phyloP scores from a whole-genome alignment of 2,329 filamentous ascomycete species.

The Pseudogymnoascus sp. region DNA sequence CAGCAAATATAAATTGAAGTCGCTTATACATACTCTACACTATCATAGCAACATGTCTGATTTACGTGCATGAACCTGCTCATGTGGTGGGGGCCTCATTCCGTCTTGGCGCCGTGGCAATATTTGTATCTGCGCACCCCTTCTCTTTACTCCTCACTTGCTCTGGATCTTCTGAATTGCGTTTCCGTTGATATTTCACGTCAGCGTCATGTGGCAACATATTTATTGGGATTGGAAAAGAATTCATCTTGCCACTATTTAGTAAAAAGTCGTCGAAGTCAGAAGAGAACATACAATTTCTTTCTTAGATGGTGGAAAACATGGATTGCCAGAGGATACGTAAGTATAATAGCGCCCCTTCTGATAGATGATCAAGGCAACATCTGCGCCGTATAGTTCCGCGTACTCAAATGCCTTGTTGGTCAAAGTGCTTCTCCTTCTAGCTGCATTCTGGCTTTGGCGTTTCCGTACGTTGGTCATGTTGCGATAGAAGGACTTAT shows the following conservation, averaged over 20 bases:
- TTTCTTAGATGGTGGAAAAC: slow-evolving; percentile 8
- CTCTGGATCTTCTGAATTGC: not conserved
- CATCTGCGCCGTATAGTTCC: slow-evolving; percentile 14
- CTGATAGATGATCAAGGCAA: slow-evolving; percentile 14
- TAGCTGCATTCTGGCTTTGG: slow-evolving; percentile 14
- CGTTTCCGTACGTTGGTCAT: slow-evolving; percentile 11
- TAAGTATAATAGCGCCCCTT: not conserved
- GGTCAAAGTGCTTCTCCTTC: slow-evolving; percentile 13
- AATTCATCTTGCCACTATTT: slow-evolving; percentile 1
- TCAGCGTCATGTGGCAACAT: not conserved
- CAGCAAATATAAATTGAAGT: not conserved
- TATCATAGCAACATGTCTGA: not conserved
- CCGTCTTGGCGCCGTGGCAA: not conserved
- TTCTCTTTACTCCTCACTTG: not conserved
- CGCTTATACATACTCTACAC: not conserved
- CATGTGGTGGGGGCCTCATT: not conserved
- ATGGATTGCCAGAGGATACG: not conserved
- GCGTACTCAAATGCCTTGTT: slow-evolving; percentile 15
- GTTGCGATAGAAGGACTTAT: not conserved
- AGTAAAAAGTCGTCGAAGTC: not conserved
- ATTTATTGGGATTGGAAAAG: not conserved
- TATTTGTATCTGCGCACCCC: not conserved
- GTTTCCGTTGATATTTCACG: not conserved
- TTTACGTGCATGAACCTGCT: not conserved
- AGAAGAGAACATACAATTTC: not conserved